These are phyloP conservation scores for Guillardia theta DNA, from an alignment of 78 protist species.

Conservation along the genomic window DNA sequence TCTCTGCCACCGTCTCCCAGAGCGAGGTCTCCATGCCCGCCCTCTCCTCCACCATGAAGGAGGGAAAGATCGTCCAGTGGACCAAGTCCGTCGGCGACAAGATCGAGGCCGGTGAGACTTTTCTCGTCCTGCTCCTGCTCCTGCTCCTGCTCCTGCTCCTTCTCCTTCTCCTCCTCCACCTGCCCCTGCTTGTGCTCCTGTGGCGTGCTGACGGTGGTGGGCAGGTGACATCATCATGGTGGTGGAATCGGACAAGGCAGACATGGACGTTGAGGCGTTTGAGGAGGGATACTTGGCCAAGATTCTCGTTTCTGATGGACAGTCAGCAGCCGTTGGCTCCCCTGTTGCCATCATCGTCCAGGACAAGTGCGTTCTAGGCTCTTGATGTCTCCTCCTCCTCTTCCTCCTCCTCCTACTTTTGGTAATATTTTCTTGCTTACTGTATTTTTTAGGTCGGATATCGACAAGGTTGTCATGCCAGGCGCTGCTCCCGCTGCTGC, in stretches of 20 bases:
- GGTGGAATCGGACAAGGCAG: slow-evolving; percentile 13
- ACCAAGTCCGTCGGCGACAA: not conserved
- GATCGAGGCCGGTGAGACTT: not conserved
- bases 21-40: slow-evolving; percentile 28
- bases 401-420: not conserved
- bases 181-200: not conserved
- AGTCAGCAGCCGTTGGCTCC: not conserved
- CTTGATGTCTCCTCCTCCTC: not conserved
- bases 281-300: not conserved
- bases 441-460: not conserved
- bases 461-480: not conserved
- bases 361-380: not conserved
- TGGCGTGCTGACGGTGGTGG: not conserved
- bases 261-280: slow-evolving; percentile 13
- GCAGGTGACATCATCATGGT: slow-evolving; percentile 11
- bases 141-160: too few species aligned
- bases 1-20: too few species aligned
- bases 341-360: slow-evolving; percentile 19
- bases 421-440: not conserved
- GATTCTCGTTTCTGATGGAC: not conserved
- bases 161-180: not conserved
- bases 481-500: not conserved
- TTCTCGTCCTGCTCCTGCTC: not conserved
- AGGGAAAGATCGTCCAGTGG: slow-evolving; percentile 32
- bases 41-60: slow-evolving; percentile 49